Percentiles rank a stretch among this genome's conserved stretches.
Evolutionary conservation across 768 basidiomycete genomes (phyloP).

Genomic region (Nidularia pulvinata): DNA sequence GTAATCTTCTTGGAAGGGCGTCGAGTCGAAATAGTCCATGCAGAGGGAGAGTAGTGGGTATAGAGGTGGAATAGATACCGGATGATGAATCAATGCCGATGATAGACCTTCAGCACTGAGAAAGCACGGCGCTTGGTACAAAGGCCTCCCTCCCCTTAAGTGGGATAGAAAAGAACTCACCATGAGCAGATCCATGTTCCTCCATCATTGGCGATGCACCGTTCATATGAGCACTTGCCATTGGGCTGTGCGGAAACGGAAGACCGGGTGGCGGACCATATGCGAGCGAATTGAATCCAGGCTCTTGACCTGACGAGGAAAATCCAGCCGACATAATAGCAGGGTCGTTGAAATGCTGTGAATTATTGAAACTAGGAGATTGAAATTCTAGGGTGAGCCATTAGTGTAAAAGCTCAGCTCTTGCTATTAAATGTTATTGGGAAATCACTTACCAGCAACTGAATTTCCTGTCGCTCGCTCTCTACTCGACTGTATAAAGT

Average conservation of each 20-base stretch:
- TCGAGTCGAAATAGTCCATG: constrained; percentile 37
- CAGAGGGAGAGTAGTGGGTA: constrained; percentile 17
- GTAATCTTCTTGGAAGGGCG: constrained; percentile 9
- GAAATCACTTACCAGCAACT: constrained; percentile 7
- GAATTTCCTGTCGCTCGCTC: constrained; percentile 38
- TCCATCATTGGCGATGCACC: constrained; percentile 15
- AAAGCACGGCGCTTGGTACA: constrained; percentile 90
- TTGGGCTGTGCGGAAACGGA: constrained; percentile 29
- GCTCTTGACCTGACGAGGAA: constrained; percentile 34
- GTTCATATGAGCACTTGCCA: neutral
- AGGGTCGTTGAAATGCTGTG: constrained; percentile 66
- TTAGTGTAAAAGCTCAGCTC: too few relatives aligned
- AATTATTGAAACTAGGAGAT: constrained; percentile 8
- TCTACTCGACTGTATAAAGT: constrained; percentile 72
- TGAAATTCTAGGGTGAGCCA: neutral
- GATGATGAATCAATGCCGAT: constrained; percentile 63
- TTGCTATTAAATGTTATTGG: too few relatives aligned
- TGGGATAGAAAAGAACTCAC: constrained; percentile 63
- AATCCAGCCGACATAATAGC: constrained; percentile 82
- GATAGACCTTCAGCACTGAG: constrained; percentile 82
- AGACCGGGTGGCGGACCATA: constrained; percentile 75
- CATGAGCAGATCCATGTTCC: constrained; percentile 42
- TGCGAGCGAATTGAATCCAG: constrained; percentile 26
- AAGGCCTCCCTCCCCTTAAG: constrained; percentile 82
- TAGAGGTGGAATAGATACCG: constrained; percentile 31